phyloP scores from a whole-genome alignment of 2,329 filamentous ascomycete species.

The Beauveria scarabaeidicola region DNA sequence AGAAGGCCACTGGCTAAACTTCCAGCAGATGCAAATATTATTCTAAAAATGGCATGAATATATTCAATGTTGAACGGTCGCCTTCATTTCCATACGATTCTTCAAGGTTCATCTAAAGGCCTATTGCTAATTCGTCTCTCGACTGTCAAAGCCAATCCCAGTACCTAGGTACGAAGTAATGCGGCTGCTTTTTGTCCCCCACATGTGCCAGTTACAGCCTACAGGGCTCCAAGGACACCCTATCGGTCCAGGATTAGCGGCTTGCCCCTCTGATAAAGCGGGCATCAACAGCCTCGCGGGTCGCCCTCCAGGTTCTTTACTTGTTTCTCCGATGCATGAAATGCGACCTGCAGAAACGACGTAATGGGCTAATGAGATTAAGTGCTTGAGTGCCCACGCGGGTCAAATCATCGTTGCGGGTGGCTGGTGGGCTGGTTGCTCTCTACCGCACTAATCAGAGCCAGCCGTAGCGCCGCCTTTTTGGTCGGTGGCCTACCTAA shows the following conservation, averaged over 20 bases:
- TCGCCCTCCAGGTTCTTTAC: not conserved
- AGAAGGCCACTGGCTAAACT: no score
- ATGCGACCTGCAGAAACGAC: not conserved
- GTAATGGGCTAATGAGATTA: not conserved
- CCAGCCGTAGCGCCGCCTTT: not conserved
- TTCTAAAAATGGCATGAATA: no score
- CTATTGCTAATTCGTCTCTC: no score
- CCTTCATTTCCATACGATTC: no score
- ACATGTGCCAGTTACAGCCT: no score
- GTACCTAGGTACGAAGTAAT: no score
- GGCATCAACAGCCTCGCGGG: not conserved
- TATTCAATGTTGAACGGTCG: no score
- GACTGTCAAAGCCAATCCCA: no score
- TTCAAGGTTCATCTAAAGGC: no score
- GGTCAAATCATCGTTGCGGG: not conserved
- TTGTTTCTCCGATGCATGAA: not conserved
- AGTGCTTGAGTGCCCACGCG: conserved; percentile 1
- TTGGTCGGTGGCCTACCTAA: no score
- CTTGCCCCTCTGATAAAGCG: not conserved
- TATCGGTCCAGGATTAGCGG: not conserved
- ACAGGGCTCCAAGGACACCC: not conserved
- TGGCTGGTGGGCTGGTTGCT: not conserved
- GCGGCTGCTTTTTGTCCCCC: no score
- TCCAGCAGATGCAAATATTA: no score
- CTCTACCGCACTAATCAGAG: conserved; percentile 3